Evolutionary conservation across 139 green algal species (phyloP).

Genomic region (Chloropicon primus): DNA sequence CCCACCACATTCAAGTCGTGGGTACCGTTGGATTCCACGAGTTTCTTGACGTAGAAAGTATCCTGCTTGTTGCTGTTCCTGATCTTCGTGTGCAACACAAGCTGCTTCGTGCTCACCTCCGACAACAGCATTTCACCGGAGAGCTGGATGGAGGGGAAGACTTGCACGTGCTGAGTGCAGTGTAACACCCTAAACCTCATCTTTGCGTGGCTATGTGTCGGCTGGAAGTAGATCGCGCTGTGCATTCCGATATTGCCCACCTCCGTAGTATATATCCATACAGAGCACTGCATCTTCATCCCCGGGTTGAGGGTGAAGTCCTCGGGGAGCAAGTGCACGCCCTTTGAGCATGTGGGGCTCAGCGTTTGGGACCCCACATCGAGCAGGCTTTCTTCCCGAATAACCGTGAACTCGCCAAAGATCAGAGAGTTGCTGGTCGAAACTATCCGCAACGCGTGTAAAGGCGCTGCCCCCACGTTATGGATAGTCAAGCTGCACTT

Average conservation of each 20-base stretch:
- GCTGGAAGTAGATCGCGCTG: neutral
- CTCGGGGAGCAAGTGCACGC: neutral
- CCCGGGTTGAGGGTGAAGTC: neutral
- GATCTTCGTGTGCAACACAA: neutral
- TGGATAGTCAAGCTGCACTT: neutral
- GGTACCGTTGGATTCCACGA: neutral
- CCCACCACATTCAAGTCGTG: neutral
- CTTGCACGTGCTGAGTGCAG: neutral
- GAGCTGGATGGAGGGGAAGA: neutral
- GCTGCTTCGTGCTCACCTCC: neutral
- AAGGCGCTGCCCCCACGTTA: neutral
- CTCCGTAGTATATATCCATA: neutral
- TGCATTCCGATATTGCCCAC: neutral
- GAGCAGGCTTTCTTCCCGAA: neutral
- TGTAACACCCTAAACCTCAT: neutral
- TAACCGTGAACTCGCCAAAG: neutral
- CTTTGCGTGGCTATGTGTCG: neutral
- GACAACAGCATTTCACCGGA: neutral
- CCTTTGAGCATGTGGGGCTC: neutral
- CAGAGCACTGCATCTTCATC: neutral
- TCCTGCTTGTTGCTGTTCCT: neutral
- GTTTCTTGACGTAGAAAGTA: neutral
- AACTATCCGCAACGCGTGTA: neutral
- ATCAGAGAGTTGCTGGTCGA: neutral
- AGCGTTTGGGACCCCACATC: neutral